phyloP scores from a whole-genome alignment of 2,329 filamentous ascomycete species.

The Ophiostoma tasmaniense region DNA sequence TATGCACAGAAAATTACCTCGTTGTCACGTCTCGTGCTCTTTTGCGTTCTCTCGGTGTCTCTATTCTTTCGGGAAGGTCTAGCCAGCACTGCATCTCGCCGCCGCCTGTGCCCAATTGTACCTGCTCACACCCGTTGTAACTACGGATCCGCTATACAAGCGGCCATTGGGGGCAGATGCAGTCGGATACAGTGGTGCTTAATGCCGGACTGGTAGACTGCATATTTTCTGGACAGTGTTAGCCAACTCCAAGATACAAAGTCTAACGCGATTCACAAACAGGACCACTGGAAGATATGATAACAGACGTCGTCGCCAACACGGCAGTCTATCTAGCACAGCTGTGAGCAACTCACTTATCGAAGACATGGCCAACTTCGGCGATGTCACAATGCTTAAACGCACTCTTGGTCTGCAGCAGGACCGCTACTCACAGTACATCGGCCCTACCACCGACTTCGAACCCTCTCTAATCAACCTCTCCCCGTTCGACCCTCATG shows the following conservation, averaged over 20 bases:
- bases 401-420: constrained; percentile 66
- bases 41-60: not conserved
- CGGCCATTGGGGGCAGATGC: constrained; percentile 8
- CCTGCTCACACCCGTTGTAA: constrained; percentile 2
- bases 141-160: constrained; percentile 9
- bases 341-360: constrained; percentile 54
- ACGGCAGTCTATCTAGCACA: constrained; percentile 53
- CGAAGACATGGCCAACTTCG: constrained; percentile 63
- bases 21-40: not conserved
- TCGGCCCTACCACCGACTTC: constrained; percentile 74
- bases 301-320: constrained; percentile 45
- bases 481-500: constrained; percentile 69
- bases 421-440: constrained; percentile 74
- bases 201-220: not conserved
- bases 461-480: constrained; percentile 77
- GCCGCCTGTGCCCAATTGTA: not conserved
- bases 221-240: not conserved
- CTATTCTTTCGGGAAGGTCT: constrained; percentile 1
- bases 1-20: not conserved
- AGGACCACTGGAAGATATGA: constrained; percentile 51
- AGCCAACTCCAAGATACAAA: not conserved
- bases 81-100: not conserved
- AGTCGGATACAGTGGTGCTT: not conserved
- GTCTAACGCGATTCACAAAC: constrained; percentile 34
- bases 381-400: constrained; percentile 56